These are phyloP conservation scores for Rhipidocladum racemiflorum DNA, from an alignment of 176 grass and related monocot genomes.

Conservation along the genomic window DNA sequence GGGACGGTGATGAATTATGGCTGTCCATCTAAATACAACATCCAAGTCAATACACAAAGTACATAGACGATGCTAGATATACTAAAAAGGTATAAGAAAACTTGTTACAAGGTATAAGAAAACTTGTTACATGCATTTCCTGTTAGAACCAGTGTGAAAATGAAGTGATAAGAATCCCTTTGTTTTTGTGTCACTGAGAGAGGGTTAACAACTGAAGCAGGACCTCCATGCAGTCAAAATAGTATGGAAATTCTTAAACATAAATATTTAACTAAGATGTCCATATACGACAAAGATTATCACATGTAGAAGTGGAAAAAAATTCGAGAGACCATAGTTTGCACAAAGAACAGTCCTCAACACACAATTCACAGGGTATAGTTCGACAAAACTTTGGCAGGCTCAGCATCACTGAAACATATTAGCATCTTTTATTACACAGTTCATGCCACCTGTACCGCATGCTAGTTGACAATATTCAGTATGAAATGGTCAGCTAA, in stretches of 20 bases:
- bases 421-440: neutral
- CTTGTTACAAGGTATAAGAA: neutral
- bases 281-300: neutral
- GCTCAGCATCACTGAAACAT: neutral
- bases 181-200: neutral
- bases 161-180: neutral
- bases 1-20: conserved; percentile 25
- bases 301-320: neutral
- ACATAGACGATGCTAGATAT: neutral
- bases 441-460: neutral
- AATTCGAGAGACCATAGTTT: neutral
- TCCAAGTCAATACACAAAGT: conserved; percentile 3
- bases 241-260: neutral
- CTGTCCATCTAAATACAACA: conserved; percentile 70
- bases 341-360: neutral
- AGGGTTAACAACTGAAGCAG: neutral
- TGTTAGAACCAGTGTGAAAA: neutral
- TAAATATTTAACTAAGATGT: neutral
- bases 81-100: neutral
- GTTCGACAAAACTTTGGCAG: neutral
- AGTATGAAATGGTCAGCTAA: neutral
- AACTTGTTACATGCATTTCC: neutral
- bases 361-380: neutral
- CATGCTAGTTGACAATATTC: neutral
- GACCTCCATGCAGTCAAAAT: neutral